Evolutionary conservation across 331 rosid species (phyloP), one percentile per base, ranked within the genome.

Genomic region (Stylosanthes scabra): DNA sequence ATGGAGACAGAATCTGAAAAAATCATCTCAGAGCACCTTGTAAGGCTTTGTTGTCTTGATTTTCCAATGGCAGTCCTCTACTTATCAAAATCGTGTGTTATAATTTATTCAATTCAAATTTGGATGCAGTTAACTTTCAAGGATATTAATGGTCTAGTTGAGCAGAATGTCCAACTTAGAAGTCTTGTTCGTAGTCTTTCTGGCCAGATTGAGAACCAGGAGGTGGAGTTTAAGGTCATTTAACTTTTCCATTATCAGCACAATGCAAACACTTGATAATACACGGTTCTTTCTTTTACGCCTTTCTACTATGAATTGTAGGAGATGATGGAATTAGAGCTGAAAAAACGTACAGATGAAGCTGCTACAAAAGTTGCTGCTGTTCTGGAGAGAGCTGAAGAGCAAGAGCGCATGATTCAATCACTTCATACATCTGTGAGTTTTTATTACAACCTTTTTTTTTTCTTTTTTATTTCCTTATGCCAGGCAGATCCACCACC

Each of bases 401-500:
- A 90, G 69, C 99, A 95, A 80, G 97, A 90, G 49, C 81, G 34
- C 75, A 95, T 95, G 99, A 91, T 95, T 75, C 97, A 91, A 74
- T 85, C 99, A 15, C 99, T 95, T 78, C 99, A 95, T 69, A 28
- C 93, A 55, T 88, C 99, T 66, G 99, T 95, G 82, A 84, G 96
- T 68, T 55, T 28, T 63, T 75, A 11, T 66, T 20, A 8, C 60
- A n/a, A n/a, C n/a, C n/a, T n/a, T n/a, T n/a, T n/a, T n/a, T n/a
- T n/a, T n/a, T n/a, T n/a, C n/a, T n/a, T n/a, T n/a, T n/a, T n/a
- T n/a, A n/a, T n/a, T n/a, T n/a, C n/a, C n/a, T n/a, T n/a, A n/a
- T n/a, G n/a, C n/a, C n/a, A n/a, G n/a, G n/a, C n/a, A n/a, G n/a
- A n/a, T n/a, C n/a, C n/a, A n/a, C n/a, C n/a, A n/a, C n/a, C n/a